phyloP scores from a whole-genome alignment of 1,284 basidiomycete genomes.

The Malassezia obtusa region DNA sequence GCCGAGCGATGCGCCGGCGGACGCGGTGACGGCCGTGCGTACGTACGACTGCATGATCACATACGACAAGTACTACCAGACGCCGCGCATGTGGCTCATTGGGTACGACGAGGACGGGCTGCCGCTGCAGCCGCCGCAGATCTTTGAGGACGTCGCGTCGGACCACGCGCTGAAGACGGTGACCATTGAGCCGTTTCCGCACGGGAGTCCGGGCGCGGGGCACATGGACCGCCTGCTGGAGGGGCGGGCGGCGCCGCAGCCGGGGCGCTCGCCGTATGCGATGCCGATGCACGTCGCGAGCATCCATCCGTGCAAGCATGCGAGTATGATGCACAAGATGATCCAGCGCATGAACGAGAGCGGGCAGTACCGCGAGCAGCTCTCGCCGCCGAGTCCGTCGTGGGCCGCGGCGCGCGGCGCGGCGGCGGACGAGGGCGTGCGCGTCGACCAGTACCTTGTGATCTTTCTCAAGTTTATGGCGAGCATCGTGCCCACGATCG shows the following conservation, averaged over 20 bases:
- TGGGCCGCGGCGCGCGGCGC: constrained; percentile 53
- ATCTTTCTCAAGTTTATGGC: constrained; percentile 48
- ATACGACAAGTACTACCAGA: constrained; percentile 68
- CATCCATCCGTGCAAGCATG: constrained; percentile 99
- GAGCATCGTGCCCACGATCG: constrained; percentile 44
- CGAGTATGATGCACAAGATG: constrained; percentile 98
- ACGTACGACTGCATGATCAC: constrained; percentile 99
- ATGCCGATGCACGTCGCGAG: constrained; percentile 45
- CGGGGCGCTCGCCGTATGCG: constrained; percentile 16
- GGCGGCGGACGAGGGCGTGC: constrained; percentile 56
- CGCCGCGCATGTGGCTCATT: constrained; percentile 44
- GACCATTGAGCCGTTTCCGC: constrained; percentile 95
- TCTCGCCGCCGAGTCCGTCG: background rate
- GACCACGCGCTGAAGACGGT: constrained; percentile 98
- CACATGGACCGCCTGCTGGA: constrained; percentile 5
- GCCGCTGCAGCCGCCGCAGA: constrained; percentile 60
- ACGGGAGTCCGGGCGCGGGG: constrained; percentile 58
- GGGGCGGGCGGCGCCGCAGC: background rate
- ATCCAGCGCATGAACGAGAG: constrained; percentile 88
- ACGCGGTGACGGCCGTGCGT: constrained; percentile 52
- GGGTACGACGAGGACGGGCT: constrained; percentile 45
- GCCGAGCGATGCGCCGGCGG: background rate
- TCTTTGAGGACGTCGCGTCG: constrained; percentile 93
- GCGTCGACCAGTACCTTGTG: constrained; percentile 46
- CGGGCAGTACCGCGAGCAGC: constrained; percentile 13